Evolutionary conservation across 2,329 filamentous ascomycete genomes (phyloP), one percentile per base, ranked within the genome.

Genomic region (Aspergillus sp.): DNA sequence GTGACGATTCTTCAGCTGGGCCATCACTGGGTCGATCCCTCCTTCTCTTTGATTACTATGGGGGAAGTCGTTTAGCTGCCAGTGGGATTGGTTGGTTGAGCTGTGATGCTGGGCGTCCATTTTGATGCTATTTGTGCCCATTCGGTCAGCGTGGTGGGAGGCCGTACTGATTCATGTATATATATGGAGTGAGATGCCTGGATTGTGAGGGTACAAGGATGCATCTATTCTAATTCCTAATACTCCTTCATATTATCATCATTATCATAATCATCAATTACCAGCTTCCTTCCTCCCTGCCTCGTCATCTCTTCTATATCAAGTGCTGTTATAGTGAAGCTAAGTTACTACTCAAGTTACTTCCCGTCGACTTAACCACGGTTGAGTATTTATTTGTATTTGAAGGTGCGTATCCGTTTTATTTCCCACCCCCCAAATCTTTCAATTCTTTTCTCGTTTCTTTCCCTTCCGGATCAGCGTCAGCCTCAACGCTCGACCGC

Each of bases 401-500:
- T 36, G 32, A 13, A 36, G 32, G 32, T 36, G 32, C 11, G 32
- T 36, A 36, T 13, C 32, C 32, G 32, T 36, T 36, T 36, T 36
- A 13, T 13, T 36, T 15, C 10, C 27, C 32, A 11, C 25, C 10
- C 7, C 8, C 4, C 32, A 36, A 36, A 32, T 13, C 30, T 39
- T 47, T 36, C 21, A 21, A 21, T 51, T 53, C 7, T 27, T 27
- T 8, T 8, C 7, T 30, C 32, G 32, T 36, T 36, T 36, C 32
- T 36, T 36, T 36, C 32, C 32, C 11, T 36, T 36, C 11, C 32
- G 32, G 32, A 36, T 36, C 17, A 27, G 57, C 58, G 53, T 71
- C 67, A 69, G 65, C 68, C 68, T 65, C 65, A 63, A 19, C 42
- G 52, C 63, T 65, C 68, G 67, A 72, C 70, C 71, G 67, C 69